Evolutionary conservation across 2,329 filamentous ascomycete species (phyloP), one percentile per base, ranked within the genome.

Genomic region (Fusarium aywerte): DNA sequence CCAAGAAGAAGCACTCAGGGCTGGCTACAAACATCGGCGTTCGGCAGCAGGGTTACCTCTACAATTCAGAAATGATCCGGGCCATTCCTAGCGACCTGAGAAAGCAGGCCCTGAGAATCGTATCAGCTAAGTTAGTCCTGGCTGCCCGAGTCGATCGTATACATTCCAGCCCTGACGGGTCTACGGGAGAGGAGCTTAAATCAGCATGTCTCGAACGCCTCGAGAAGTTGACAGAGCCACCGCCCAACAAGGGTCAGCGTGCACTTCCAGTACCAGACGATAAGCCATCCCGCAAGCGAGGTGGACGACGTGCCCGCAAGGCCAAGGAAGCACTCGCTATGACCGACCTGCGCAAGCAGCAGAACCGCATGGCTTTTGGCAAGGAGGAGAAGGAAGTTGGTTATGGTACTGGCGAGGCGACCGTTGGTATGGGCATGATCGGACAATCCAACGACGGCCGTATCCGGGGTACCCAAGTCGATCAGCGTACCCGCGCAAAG

Each of bases 321-420:
- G 95, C 95, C 62, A 99, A 99, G 85, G 96, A 97, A 79, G 94
- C 95, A 5, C 92, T 92, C 8, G 95, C 96, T 62, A 97, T 97
- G 93, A 99, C 96, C 0, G 96, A 99, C 55, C 83, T 99, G 29
- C 90, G 94, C 68, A 97, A 98, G 78, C 93, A 93, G 6, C 96
- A 98, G 80, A 99, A 99, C 80, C 88, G 96, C 53, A 90, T 99
- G 87, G 93, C 90, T 0, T 99, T 99, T 75, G 94, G 94, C 59
- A 96, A 97, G 77, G 95, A 98, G 78, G 96, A 99, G 79, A 90
- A 89, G 73, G 96, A 99, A 79, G 90, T 96, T 2, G 95, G 94
- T 31, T 98, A 96, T 76, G 95, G 93, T 33, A 89, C 88, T 1
- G 92, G 93, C 49, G 93, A 97, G 70, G 88, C 88, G 55, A 97